A percentile compares a stretch with the other conserved stretches of the same genome.
These are phyloP conservation scores for Talaromyces sp. DNA, from an alignment of 2,329 filamentous ascomycete species.

Conservation along the genomic window DNA sequence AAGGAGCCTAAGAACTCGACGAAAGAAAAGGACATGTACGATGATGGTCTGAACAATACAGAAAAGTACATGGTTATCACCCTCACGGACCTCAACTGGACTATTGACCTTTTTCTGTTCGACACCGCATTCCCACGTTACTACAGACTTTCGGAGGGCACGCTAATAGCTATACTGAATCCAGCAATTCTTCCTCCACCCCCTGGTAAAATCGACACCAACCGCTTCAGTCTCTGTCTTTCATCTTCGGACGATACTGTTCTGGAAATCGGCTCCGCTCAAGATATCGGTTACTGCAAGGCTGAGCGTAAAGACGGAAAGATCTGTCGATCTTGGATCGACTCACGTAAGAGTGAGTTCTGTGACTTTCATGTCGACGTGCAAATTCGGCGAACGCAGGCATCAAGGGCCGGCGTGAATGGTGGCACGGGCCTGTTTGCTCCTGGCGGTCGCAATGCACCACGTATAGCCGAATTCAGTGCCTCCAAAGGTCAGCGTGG, in stretches of 20 bases:
- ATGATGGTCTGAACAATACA: slow-evolving; percentile 53
- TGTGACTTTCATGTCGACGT: slow-evolving; percentile 92
- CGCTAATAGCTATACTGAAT: slow-evolving; percentile 86
- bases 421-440: slow-evolving; percentile 56
- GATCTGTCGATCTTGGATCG: slow-evolving; percentile 78
- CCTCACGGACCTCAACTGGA: slow-evolving; percentile 83
- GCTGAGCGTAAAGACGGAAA: slow-evolving; percentile 79
- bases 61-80: slow-evolving; percentile 92
- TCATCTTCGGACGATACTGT: slow-evolving; percentile 84
- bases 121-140: slow-evolving; percentile 85
- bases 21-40: slow-evolving; percentile 46
- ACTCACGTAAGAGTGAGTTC: slow-evolving; percentile 79
- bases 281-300: slow-evolving; percentile 87
- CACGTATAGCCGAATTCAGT: slow-evolving; percentile 43
- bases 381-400: slow-evolving; percentile 67
- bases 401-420: slow-evolving; percentile 75
- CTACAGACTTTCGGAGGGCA: slow-evolving; percentile 92
- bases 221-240: slow-evolving; percentile 79
- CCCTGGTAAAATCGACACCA: slow-evolving; percentile 69
- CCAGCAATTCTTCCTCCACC: slow-evolving; percentile 86
- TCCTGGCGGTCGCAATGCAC: slow-evolving; percentile 34
- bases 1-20: slow-evolving; percentile 45
- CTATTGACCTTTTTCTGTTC: slow-evolving; percentile 89
- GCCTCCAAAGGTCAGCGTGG: slow-evolving; percentile 22
- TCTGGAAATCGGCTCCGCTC: slow-evolving; percentile 78